Conservation (phyloP, 148 eudicot genomes). For the Spergularia bocconei region DNA sequence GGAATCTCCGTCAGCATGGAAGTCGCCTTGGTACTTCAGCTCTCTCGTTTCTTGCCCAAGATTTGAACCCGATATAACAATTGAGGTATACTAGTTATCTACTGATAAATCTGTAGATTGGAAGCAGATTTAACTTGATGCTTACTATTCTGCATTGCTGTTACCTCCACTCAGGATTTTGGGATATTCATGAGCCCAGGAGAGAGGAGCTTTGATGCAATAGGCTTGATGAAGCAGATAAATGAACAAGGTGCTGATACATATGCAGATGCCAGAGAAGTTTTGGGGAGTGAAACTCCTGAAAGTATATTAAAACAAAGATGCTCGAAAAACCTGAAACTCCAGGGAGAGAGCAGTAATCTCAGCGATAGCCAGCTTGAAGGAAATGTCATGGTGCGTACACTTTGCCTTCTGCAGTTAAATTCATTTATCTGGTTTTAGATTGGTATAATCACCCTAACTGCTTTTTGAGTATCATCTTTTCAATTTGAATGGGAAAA, state of each 20-base stretch:
- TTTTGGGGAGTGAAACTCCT: conserved; percentile 83
- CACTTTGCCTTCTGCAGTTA: not conserved
- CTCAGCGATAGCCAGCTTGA: conserved; percentile 30
- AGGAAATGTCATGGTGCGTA: conserved; percentile 45
- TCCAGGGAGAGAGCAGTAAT: conserved; percentile 30
- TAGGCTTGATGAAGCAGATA: conserved; percentile 85
- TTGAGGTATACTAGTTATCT: conserved; percentile 55
- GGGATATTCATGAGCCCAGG: conserved; percentile 78
- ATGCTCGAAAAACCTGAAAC: conserved; percentile 30
- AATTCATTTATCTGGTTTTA: not conserved
- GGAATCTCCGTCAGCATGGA: conserved; percentile 98
- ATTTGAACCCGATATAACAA: conserved; percentile 76
- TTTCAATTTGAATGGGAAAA: too few relatives aligned
- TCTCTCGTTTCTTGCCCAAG: conserved; percentile 66
- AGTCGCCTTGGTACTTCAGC: conserved; percentile 93
- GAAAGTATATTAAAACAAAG: conserved; percentile 57
- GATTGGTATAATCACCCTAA: too few relatives aligned
- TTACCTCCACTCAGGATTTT: conserved; percentile 52
- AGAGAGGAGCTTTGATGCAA: conserved; percentile 70
- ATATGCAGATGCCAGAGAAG: conserved; percentile 82
- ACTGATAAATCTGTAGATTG: not conserved
- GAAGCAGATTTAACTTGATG: conserved; percentile 59
- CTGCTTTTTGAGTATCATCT: too few relatives aligned
- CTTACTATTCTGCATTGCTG: conserved; percentile 17
- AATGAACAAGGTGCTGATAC: conserved; percentile 76